Evolutionary conservation across 192 early-diverging fungal species (phyloP), one percentile per base, ranked within the genome.

Genomic region (Umbelopsis ramanniana): DNA sequence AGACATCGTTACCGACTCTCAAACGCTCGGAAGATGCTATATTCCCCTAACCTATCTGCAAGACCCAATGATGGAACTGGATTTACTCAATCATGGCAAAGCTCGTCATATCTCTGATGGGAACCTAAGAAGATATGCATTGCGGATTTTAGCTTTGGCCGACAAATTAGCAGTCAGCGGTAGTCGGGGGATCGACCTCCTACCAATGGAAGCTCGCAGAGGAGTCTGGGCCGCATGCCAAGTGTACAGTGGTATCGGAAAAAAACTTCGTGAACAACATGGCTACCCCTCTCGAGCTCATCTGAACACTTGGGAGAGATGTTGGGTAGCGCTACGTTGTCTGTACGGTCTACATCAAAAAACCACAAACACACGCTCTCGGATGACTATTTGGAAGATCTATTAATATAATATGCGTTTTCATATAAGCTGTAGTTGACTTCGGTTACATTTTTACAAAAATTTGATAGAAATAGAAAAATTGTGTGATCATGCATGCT

Each of bases 1-100:
- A 19, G 87, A 88, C 76, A 83, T 83, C 50, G 72, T 88, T 8
- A 84, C 84, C 3, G 85, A 82, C 37, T 74, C 77, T 23, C 24
- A 77, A 26, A 55, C 69, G 9, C 63, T 87, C 10, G 76, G 76
- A 14, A 69, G 86, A 17, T 75, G 75, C 38, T 87, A 87, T 72
- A 40, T 87, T 33, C 86, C 86, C 14, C 15, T 17, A 6, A 47
- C 73, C 3, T 81, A 79, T 74, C 66, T 87, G 10, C 29, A 37
- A 22, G 66, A 63, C 9, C 50, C 69, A n/a, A 12, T 21, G 3
- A 4, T 57, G n/a, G 75, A 76, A 24, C 21, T 46, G 0, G 43
- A 33, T 21, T 29, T 72, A 10, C 46, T 77, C 21, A 23, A 50
- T 4, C 22, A 23, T 37, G 72, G 79, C 5, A n/a, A 67, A 19